Evolutionary conservation across 2,329 filamentous ascomycete species (phyloP).

Genomic region (Coniella vitis): DNA sequence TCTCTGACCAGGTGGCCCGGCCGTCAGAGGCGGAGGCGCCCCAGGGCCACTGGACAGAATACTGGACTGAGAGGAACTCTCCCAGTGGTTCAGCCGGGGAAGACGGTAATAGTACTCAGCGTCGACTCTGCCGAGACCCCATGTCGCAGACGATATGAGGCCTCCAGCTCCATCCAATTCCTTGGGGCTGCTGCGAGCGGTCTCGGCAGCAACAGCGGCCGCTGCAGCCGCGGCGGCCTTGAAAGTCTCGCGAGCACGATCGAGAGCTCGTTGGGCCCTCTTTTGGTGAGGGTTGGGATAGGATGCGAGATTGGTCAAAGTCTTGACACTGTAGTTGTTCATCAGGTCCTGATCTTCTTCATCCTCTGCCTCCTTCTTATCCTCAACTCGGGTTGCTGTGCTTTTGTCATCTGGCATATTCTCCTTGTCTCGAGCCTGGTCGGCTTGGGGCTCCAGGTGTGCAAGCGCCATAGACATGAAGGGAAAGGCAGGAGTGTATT

Average conservation of each 20-base stretch:
- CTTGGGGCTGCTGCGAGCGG: slow-evolving; percentile 15
- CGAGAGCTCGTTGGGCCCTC: slow-evolving; percentile 40
- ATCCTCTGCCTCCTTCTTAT: slow-evolving; percentile 23
- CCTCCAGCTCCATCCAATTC: not conserved
- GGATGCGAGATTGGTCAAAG: slow-evolving; percentile 46
- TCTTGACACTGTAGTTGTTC: slow-evolving; percentile 38
- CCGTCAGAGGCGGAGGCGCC: slow-evolving; percentile 44
- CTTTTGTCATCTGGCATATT: slow-evolving; percentile 18
- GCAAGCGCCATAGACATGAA: not conserved
- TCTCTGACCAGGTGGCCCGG: slow-evolving; percentile 48
- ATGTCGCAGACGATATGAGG: not conserved
- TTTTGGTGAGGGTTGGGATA: slow-evolving; percentile 50
- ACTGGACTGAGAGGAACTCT: slow-evolving; percentile 15
- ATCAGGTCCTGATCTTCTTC: slow-evolving; percentile 24
- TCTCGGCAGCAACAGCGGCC: slow-evolving; percentile 16
- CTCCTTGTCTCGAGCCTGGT: slow-evolving; percentile 12
- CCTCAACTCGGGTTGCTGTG: not conserved
- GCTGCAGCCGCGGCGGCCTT: slow-evolving; percentile 18
- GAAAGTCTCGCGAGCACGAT: slow-evolving; percentile 15
- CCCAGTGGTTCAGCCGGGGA: slow-evolving; percentile 13
- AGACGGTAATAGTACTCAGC: slow-evolving; percentile 7
- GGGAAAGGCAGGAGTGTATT: not conserved
- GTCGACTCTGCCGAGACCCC: slow-evolving; percentile 3
- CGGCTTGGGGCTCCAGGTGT: not conserved
- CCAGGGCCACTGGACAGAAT: slow-evolving; percentile 30